phyloP scores from a whole-genome alignment of 2,329 filamentous ascomycete genomes.

The Tothia fuscella region DNA sequence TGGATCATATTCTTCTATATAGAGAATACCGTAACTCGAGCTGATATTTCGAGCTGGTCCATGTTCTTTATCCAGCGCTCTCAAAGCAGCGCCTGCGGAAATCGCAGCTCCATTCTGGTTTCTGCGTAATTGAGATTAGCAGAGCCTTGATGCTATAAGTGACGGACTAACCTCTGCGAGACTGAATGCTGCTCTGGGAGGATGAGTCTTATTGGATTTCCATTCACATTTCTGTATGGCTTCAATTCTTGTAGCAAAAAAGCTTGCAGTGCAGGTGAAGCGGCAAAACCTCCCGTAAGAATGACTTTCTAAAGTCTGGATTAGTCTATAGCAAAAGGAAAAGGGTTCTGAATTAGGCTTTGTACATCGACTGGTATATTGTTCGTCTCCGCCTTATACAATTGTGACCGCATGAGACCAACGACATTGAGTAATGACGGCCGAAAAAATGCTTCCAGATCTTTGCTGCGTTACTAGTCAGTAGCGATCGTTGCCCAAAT shows the following conservation, averaged over 20 bases:
- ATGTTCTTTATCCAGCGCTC: background rate
- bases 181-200: background rate
- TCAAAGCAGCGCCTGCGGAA: background rate
- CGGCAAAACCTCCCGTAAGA: background rate
- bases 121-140: background rate
- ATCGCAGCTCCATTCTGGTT: background rate
- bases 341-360: background rate
- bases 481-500: too few species aligned
- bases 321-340: background rate
- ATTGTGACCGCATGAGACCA: background rate
- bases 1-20: background rate
- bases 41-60: background rate
- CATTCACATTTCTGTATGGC: background rate
- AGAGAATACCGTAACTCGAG: background rate
- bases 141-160: too few species aligned
- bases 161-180: too few species aligned
- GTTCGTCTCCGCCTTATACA: background rate
- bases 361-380: background rate
- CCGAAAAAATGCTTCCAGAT: background rate
- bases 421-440: background rate
- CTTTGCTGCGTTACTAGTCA: too few species aligned
- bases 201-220: background rate
- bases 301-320: background rate
- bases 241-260: background rate
- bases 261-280: background rate